A percentile compares a stretch with the other conserved stretches of the same genome.
These are phyloP conservation scores for Diaporthe vexans DNA, from an alignment of 2,329 filamentous ascomycete species.

Conservation along the genomic window DNA sequence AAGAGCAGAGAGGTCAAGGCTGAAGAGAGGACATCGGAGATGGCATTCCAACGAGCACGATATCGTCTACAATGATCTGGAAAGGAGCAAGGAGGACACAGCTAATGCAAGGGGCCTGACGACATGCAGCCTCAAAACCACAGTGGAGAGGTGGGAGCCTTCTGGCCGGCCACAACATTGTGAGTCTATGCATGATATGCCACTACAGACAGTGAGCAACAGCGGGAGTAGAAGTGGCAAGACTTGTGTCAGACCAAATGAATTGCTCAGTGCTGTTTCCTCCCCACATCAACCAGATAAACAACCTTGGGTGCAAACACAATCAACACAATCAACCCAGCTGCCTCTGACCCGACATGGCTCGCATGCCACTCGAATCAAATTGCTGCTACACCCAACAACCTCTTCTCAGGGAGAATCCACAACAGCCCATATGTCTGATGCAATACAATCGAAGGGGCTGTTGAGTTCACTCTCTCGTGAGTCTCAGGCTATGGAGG, in stretches of 20 bases:
- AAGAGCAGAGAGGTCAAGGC: neutral
- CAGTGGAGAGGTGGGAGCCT: neutral
- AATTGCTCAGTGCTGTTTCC: neutral
- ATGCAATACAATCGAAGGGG: neutral
- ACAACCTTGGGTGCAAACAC: neutral
- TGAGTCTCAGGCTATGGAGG: constrained; percentile 8
- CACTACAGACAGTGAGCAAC: neutral
- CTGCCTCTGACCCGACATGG: neutral
- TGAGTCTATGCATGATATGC: neutral
- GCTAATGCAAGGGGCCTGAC: neutral
- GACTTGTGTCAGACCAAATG: neutral
- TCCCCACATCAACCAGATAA: neutral
- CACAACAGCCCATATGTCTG: neutral
- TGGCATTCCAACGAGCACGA: neutral
- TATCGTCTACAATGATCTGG: neutral
- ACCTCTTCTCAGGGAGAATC: neutral
- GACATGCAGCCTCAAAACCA: neutral
- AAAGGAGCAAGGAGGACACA: neutral
- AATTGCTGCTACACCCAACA: no score
- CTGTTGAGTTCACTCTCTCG: neutral
- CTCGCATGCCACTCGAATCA: no score
- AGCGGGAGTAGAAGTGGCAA: neutral
- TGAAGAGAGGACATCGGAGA: constrained; percentile 6
- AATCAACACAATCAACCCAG: neutral
- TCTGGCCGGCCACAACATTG: neutral